A percentile compares a stretch with the other conserved stretches of the same genome.
Conservation (phyloP, 345 rosid species). For the Camelina sativa region DNA sequence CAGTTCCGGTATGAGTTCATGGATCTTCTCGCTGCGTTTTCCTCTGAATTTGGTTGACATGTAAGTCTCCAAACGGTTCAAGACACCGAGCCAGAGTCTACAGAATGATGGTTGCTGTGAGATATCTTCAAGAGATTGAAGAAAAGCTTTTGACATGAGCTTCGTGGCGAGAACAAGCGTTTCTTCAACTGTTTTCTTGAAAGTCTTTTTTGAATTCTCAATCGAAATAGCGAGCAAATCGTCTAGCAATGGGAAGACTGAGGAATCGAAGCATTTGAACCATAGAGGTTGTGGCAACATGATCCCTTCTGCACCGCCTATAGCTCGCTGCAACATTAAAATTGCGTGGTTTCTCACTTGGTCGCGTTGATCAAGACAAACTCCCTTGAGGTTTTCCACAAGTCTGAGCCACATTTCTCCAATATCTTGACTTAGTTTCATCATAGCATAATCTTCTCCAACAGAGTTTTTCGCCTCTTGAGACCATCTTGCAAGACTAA, state of each 20-base stretch:
- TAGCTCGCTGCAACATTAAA: constrained; percentile 53
- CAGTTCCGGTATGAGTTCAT: constrained; percentile 68
- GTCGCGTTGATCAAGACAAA: constrained; percentile 70
- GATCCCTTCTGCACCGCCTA: constrained; percentile 59
- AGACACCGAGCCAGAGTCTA: constrained; percentile 71
- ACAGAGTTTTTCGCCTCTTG: constrained; percentile 53
- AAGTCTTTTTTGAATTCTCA: constrained; percentile 52
- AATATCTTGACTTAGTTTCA: constrained; percentile 57
- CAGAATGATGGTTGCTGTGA: constrained; percentile 66
- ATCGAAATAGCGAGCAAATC: constrained; percentile 52
- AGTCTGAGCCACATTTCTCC: constrained; percentile 84
- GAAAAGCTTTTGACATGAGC: constrained; percentile 63
- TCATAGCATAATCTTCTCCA: constrained; percentile 55
- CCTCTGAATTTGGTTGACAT: constrained; percentile 67
- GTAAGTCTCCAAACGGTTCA: constrained; percentile 61
- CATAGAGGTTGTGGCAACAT: constrained; percentile 55
- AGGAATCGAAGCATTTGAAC: constrained; percentile 72
- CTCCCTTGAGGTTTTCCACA: constrained; percentile 59
- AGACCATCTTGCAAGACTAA: constrained; percentile 73
- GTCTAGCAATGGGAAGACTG: constrained; percentile 62
- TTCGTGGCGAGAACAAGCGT: constrained; percentile 66
- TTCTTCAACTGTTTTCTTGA: constrained; percentile 58
- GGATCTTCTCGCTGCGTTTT: constrained; percentile 58
- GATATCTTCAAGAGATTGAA: constrained; percentile 60
- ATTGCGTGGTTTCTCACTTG: constrained; percentile 74